Evolutionary conservation across 495 filamentous ascomycete species (phyloP), one percentile per base, ranked within the genome.

Genomic region (Penicillium ucsense): DNA sequence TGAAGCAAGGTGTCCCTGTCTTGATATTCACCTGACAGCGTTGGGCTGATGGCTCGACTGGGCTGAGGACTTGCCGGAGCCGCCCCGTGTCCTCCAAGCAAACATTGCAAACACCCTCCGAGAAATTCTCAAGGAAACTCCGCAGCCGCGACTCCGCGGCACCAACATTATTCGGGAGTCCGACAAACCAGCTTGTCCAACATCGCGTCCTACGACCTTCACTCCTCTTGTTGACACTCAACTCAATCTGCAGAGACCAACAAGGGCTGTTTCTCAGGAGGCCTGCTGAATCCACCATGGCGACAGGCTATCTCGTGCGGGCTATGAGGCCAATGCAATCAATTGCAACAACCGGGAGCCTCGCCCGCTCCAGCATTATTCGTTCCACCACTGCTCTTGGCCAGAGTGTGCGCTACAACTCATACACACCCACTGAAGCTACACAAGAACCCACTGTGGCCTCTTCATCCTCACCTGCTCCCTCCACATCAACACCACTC

Each of bases 71-170:
- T 9, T 5, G 6, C 3, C 5, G 6, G 8, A 9, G n/a, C 8
- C 29, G n/a, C 8, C 29, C 8, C 3, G 9, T 10, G 30, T 35
- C n/a, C 38, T 9, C 28, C 20, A 35, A 64, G 61, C 67, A 70
- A 70, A 70, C 63, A 53, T 43, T 68, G 63, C 63, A 70, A 68
- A 68, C 63, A 51, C 38, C 29, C 47, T 35, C 55, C 45, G 51
- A 68, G 59, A 67, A 68, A 64, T 65, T 70, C 63, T 60, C 51
- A 61, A 53, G 46, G 49, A 50, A 59, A 54, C 57, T 55, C 52
- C 60, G 45, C 52, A 55, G 56, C 47, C 43, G 51, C 56, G 41
- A 59, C 47, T 45, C 54, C 56, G 44, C 53, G 51, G 48, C 50
- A 30, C 31, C 41, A 50, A 36, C 20, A 20, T 20, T 42, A 45